These are phyloP conservation scores for Chlorella sp. DNA, from an alignment of 139 green algal genomes.

Conservation along the genomic window DNA sequence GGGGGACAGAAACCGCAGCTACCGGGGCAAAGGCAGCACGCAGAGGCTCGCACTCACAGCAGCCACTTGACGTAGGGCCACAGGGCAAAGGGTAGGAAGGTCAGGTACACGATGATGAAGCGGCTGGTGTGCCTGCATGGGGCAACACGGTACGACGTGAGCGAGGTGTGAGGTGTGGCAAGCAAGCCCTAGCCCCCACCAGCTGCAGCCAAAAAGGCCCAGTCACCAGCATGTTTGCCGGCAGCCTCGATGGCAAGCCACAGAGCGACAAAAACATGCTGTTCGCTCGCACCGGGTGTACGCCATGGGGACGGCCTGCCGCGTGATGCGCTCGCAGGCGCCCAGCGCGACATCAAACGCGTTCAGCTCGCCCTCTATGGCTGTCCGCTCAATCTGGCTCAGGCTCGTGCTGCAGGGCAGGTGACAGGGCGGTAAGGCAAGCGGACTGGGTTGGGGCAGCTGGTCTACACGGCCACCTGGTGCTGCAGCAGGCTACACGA, in stretches of 20 bases:
- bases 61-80: slow-evolving; percentile 14
- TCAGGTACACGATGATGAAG: slow-evolving; percentile 80
- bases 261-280: no score
- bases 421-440: background rate
- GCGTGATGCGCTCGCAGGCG: slow-evolving; percentile 32
- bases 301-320: slow-evolving; percentile 22
- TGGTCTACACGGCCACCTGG: no score
- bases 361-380: slow-evolving; percentile 28
- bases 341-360: slow-evolving; percentile 28
- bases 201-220: no score
- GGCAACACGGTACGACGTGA: background rate
- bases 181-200: no score
- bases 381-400: slow-evolving; percentile 19
- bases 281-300: slow-evolving; percentile 28
- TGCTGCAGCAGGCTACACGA: no score
- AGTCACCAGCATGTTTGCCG: background rate
- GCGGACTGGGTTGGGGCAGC: no score
- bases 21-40: no score
- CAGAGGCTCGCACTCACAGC: background rate
- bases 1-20: no score
- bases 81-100: slow-evolving; percentile 67
- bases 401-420: slow-evolving; percentile 45
- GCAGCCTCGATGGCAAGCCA: background rate
- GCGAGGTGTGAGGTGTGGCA: background rate
- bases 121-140: slow-evolving; percentile 65